Evolutionary conservation across 1,284 basidiomycete species (phyloP).

Genomic region (Cryptococcus hybrid): DNA sequence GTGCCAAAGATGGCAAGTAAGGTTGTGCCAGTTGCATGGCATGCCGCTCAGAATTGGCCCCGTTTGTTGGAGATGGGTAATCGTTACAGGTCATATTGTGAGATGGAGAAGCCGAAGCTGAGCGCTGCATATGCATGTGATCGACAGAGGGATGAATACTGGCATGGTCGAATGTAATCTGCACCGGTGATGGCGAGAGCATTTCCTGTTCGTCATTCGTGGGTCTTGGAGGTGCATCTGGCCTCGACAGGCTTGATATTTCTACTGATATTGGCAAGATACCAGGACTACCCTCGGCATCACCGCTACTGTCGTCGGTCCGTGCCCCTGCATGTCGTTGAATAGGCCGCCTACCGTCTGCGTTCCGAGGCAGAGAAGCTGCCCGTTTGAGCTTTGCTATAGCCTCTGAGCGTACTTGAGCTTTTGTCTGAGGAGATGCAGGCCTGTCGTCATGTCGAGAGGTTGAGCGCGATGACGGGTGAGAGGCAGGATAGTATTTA

Average conservation of each 20-base stretch:
- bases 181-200: conserved; percentile 32
- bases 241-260: not conserved
- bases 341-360: conserved; percentile 76
- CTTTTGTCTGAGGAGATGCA: conserved; percentile 28
- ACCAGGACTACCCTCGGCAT: not conserved
- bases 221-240: too few species aligned
- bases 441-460: conserved; percentile 11
- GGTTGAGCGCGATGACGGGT: conserved; percentile 17
- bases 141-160: conserved; percentile 12
- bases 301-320: not conserved
- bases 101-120: conserved; percentile 34
- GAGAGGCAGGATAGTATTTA: conserved; percentile 20
- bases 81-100: conserved; percentile 19
- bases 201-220: conserved; percentile 29
- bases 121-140: conserved; percentile 31
- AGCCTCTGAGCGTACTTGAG: conserved; percentile 73
- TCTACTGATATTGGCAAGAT: not conserved
- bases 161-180: conserved; percentile 13
- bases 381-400: conserved; percentile 85
- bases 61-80: conserved; percentile 16
- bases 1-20: conserved; percentile 39
- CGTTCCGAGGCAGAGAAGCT: conserved; percentile 81
- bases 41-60: conserved; percentile 32
- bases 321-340: conserved; percentile 31
- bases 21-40: conserved; percentile 40